A percentile compares a stretch with the other conserved stretches of the same genome.
Evolutionary conservation across 2,329 filamentous ascomycete species (phyloP).

Genomic region (Chaetomium strumarium): DNA sequence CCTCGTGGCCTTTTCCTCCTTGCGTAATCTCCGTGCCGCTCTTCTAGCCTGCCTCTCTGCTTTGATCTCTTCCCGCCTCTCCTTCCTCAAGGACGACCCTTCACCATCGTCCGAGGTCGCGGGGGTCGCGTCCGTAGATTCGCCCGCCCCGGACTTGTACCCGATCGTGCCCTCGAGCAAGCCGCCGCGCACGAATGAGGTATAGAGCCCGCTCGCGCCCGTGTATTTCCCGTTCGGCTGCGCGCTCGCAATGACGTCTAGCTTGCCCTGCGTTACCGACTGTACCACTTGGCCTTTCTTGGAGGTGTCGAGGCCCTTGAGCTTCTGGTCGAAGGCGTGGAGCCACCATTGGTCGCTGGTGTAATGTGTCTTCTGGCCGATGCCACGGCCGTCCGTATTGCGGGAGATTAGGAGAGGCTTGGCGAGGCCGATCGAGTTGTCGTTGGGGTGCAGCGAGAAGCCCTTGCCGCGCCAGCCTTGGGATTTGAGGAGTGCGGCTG

Average conservation of each 20-base stretch:
- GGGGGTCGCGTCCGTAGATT: slow-evolving; percentile 24
- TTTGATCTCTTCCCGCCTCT: slow-evolving; percentile 33
- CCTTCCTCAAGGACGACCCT: slow-evolving; percentile 21
- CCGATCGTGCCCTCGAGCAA: slow-evolving; percentile 64
- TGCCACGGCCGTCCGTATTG: slow-evolving; percentile 73
- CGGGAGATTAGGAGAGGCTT: slow-evolving; percentile 78
- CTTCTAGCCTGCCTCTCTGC: slow-evolving; percentile 29
- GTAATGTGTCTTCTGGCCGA: slow-evolving; percentile 68
- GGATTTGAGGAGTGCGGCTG: slow-evolving; percentile 71
- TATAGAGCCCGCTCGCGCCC: slow-evolving; percentile 63
- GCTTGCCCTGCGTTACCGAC: slow-evolving; percentile 46
- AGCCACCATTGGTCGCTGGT: slow-evolving; percentile 93
- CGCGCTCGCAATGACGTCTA: slow-evolving; percentile 50
- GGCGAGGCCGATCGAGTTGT: slow-evolving; percentile 68
- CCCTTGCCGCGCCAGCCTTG: slow-evolving; percentile 90
- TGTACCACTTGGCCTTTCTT: slow-evolving; percentile 51
- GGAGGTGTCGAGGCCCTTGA: slow-evolving; percentile 69
- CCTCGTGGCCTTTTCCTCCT: slow-evolving; percentile 19
- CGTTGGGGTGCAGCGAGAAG: slow-evolving; percentile 74
- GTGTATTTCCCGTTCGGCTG: slow-evolving; percentile 49
- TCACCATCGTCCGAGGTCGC: slow-evolving; percentile 12
- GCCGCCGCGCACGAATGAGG: slow-evolving; percentile 79
- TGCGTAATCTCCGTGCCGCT: slow-evolving; percentile 22
- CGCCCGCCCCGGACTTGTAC: slow-evolving; percentile 15
- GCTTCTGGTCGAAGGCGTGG: slow-evolving; percentile 83